phyloP scores from a whole-genome alignment of 495 filamentous ascomycete genomes.

The Penicillium taxi region DNA sequence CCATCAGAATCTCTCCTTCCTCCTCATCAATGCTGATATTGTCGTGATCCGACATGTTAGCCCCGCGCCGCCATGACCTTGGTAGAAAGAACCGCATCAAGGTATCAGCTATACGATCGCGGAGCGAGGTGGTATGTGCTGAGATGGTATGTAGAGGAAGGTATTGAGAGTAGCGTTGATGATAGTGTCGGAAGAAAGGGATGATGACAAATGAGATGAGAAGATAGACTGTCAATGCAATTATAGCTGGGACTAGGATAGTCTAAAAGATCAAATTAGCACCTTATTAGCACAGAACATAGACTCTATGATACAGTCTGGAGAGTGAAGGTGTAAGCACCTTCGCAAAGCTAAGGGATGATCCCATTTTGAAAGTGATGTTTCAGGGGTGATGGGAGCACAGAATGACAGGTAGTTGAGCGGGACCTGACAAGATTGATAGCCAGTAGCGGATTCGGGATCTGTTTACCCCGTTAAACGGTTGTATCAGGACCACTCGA shows the following conservation, averaged over 20 bases:
- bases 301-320: not conserved
- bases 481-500: no score
- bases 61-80: slow-evolving; percentile 44
- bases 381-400: no score
- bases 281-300: no score
- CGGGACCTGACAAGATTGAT: slow-evolving; percentile 1
- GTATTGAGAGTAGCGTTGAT: slow-evolving; percentile 62
- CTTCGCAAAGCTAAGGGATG: slow-evolving; percentile 28
- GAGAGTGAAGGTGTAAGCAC: slow-evolving; percentile 9
- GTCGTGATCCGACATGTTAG: slow-evolving; percentile 45
- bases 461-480: slow-evolving; percentile 5
- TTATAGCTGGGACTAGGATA: slow-evolving; percentile 66
- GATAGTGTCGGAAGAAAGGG: slow-evolving; percentile 69
- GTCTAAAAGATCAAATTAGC: slow-evolving; percentile 63
- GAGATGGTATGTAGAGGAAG: slow-evolving; percentile 60
- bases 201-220: slow-evolving; percentile 60
- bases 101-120: slow-evolving; percentile 50
- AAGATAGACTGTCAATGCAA: slow-evolving; percentile 70
- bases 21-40: slow-evolving; percentile 59
- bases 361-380: slow-evolving; percentile 23
- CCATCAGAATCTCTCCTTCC: slow-evolving; percentile 56
- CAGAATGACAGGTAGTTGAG: slow-evolving; percentile 1
- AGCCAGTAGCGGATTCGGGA: not conserved
- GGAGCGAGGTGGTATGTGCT: slow-evolving; percentile 50
- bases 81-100: slow-evolving; percentile 49